Evolutionary conservation across 352 stramenopile genomes (phyloP), one percentile per base, ranked within the genome.

Genomic region (Globisporangium paroecandrum): DNA sequence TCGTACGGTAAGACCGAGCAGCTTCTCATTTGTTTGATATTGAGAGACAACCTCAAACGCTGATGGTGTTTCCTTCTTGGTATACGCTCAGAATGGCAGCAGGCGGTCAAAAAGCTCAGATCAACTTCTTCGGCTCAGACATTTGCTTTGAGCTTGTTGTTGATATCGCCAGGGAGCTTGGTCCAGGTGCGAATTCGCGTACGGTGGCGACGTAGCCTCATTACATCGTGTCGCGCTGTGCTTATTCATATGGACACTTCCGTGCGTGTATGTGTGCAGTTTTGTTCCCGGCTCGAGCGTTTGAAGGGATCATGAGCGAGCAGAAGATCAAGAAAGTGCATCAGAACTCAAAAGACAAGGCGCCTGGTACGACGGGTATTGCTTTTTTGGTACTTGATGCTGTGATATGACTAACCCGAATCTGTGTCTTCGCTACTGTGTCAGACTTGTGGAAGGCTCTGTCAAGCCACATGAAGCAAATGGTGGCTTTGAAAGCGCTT

Each of bases 251-350:
- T 46, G 38, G 10, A 15, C 10, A 20, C 38, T 4, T 46, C 20
- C 38, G 38, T 46, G 13, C 12, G 38, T 18, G 13, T 32, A 8
- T 54, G 15, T 10, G 57, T 54, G 6, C 60, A 95, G 83, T 79
- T 22, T 62, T 93, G 6, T 95, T 93, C 34, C 82, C 85, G 32
- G 41, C 74, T 2, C 85, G 89, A 61, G 77, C 82, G 13, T 93
- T 95, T 58, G 87, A 92, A 77, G 87, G 83, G 3, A 93, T 93
- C 57, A 87, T 95, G 75, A 91, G 78, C 62, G 79, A 92, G 34
- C 79, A 90, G 64, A 89, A 90, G 41, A 77, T 95, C 22, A 79
- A 85, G 43, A 93, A 93, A 65, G 71, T 90, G 5, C 83, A 93
- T 64, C 82, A 91, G 59, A 77, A 79, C 43, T 81, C 76, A 36